phyloP scores from a whole-genome alignment of 1,284 basidiomycete genomes.

The Pseudozyma sp. region DNA sequence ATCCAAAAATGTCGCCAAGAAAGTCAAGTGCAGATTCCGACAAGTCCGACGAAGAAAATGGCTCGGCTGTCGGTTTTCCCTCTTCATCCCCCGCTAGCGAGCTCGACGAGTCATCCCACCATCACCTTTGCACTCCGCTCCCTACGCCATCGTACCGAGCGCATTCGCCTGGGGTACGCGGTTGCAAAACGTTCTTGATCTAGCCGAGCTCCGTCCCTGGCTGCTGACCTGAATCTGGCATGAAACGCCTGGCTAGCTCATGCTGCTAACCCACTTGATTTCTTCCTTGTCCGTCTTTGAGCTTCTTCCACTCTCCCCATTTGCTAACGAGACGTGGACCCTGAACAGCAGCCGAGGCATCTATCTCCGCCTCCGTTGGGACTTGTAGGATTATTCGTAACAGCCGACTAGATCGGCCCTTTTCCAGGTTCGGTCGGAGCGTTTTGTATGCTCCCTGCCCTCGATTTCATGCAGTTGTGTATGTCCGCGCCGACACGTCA shows the following conservation, averaged over 20 bases:
- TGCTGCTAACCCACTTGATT: not conserved
- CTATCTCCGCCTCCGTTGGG: slow-evolving; percentile 19
- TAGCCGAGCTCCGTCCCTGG: slow-evolving; percentile 11
- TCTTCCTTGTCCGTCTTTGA: slow-evolving; percentile 12
- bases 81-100: too few relatives aligned
- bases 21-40: slow-evolving; percentile 5
- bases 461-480: not conserved
- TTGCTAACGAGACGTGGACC: not conserved
- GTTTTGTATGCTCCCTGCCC: not conserved
- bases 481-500: too few relatives aligned
- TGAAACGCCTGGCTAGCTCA: not conserved
- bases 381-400: not conserved
- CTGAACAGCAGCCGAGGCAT: not conserved
- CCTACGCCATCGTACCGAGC: not conserved
- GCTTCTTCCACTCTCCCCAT: slow-evolving; percentile 3
- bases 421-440: not conserved
- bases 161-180: not conserved
- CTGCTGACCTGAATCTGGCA: not conserved
- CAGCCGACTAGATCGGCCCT: slow-evolving; percentile 20
- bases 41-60: too few relatives aligned
- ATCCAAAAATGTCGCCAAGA: slow-evolving; percentile 1
- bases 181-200: slow-evolving; percentile 3
- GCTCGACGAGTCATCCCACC: slow-evolving; percentile 6
- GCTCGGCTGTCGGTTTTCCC: too few relatives aligned
- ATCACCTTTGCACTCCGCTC: slow-evolving; percentile 14